A percentile compares a stretch with the other conserved stretches of the same genome.
Evolutionary conservation across 805 yeast genomes (phyloP).

Genomic region (Kurtzmaniella cleridarum): DNA sequence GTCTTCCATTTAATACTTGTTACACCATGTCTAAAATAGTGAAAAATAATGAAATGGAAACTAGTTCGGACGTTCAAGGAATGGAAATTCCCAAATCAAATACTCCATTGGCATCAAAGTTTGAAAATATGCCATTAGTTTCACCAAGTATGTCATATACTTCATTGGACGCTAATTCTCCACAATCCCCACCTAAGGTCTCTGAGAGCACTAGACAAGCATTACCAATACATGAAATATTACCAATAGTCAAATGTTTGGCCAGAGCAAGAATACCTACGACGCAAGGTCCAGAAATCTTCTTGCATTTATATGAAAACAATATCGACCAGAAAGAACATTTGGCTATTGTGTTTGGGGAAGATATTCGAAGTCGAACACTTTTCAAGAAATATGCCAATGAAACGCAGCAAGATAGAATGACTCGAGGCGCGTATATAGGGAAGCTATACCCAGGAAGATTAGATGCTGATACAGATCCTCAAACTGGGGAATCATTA

Average conservation of each 20-base stretch:
- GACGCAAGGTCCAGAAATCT: slow-evolving; percentile 89
- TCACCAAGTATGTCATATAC: slow-evolving; percentile 19
- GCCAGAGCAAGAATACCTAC: slow-evolving; percentile 97
- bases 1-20: neutral
- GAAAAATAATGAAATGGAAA: too few species aligned
- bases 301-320: slow-evolving; percentile 82
- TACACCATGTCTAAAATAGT: neutral
- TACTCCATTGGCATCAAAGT: slow-evolving; percentile 1
- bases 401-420: slow-evolving; percentile 86
- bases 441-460: slow-evolving; percentile 91
- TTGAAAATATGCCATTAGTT: slow-evolving; percentile 17
- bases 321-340: slow-evolving; percentile 89
- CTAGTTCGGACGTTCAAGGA: neutral
- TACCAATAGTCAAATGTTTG: slow-evolving; percentile 80
- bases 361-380: slow-evolving; percentile 73
- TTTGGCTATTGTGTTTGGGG: slow-evolving; percentile 94
- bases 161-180: slow-evolving; percentile 2
- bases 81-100: slow-evolving; percentile 1
- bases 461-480: slow-evolving; percentile 57
- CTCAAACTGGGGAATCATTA: slow-evolving; percentile 15
- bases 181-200: slow-evolving; percentile 10
- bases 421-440: slow-evolving; percentile 97
- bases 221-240: slow-evolving; percentile 41
- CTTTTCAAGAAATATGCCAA: slow-evolving; percentile 55
- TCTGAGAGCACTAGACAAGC: slow-evolving; percentile 22